Percentiles rank a stretch among this genome's conserved stretches.
phyloP scores from a whole-genome alignment of 2,329 filamentous ascomycete genomes.

The Colletotrichum graminicola region DNA sequence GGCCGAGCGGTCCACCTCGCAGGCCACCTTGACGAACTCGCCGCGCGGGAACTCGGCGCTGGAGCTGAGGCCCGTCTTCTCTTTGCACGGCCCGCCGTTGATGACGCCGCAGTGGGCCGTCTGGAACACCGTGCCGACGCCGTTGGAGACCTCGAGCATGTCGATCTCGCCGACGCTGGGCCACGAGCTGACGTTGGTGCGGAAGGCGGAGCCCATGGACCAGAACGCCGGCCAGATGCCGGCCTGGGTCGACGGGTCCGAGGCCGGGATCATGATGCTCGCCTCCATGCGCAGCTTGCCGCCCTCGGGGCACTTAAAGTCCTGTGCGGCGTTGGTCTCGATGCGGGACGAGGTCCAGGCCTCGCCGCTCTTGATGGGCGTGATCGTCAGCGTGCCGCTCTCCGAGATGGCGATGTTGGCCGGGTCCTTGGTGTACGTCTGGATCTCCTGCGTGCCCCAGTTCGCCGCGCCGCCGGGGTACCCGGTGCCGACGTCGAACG shows the following conservation, averaged over 20 bases:
- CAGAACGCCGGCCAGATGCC: slow-evolving; percentile 64
- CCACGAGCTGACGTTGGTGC: slow-evolving; percentile 56
- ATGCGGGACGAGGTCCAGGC: slow-evolving; percentile 60
- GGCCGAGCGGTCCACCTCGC: slow-evolving; percentile 50
- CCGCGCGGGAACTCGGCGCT: slow-evolving; percentile 45
- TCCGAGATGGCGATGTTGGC: slow-evolving; percentile 57
- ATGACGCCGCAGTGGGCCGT: slow-evolving; percentile 58
- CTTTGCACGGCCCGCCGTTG: slow-evolving; percentile 57
- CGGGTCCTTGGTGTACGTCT: slow-evolving; percentile 57
- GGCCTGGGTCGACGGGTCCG: slow-evolving; percentile 46
- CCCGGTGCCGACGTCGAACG: slow-evolving; percentile 56
- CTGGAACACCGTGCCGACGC: slow-evolving; percentile 50
- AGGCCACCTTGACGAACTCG: slow-evolving; percentile 51
- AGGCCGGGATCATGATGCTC: slow-evolving; percentile 52
- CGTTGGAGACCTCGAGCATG: slow-evolving; percentile 59
- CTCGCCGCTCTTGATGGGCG: slow-evolving; percentile 46
- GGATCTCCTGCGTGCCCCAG: slow-evolving; percentile 64
- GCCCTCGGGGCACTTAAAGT: slow-evolving; percentile 52
- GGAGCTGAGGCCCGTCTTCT: slow-evolving; percentile 52
- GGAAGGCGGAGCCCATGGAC: slow-evolving; percentile 56
- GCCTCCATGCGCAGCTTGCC: slow-evolving; percentile 55
- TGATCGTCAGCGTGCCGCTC: slow-evolving; percentile 42
- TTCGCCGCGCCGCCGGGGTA: slow-evolving; percentile 60
- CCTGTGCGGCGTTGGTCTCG: slow-evolving; percentile 52
- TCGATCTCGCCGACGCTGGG: slow-evolving; percentile 59